phyloP scores from a whole-genome alignment of 148 eudicot species.

The Fagopyrum tataricum region DNA sequence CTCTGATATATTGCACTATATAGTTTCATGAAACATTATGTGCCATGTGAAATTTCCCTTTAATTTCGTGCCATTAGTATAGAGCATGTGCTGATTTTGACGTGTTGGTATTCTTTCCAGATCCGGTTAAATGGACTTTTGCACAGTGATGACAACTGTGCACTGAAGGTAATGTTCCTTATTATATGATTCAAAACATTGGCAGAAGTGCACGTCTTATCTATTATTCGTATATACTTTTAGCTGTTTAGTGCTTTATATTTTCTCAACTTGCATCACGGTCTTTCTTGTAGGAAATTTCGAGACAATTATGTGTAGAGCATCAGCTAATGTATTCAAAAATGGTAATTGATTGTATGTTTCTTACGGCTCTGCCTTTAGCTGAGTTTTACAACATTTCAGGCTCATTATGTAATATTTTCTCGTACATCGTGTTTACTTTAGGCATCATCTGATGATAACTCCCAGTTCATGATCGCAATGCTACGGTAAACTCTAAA shows the following conservation, averaged over 20 bases:
- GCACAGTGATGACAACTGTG: constrained; percentile 83
- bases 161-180: constrained; percentile 60
- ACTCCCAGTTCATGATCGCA: constrained; percentile 69
- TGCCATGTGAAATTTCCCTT: constrained; percentile 7
- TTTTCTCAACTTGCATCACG: constrained; percentile 10
- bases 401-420: constrained; percentile 10
- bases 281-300: constrained; percentile 57
- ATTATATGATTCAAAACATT: not conserved
- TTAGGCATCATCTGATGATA: constrained; percentile 96
- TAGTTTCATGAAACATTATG: not conserved
- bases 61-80: not conserved
- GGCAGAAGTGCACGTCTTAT: not conserved
- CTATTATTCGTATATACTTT: too few relatives aligned
- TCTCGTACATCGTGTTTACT: constrained; percentile 13
- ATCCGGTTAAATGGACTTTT: constrained; percentile 83
- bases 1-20: not conserved
- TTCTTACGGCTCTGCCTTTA: not conserved
- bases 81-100: not conserved
- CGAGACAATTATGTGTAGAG: constrained; percentile 78
- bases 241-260: not conserved
- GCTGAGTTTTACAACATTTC: not conserved
- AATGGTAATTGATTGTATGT: constrained; percentile 45
- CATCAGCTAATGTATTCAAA: constrained; percentile 69
- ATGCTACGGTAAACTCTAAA: constrained; percentile 60
- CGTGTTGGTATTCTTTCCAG: constrained; percentile 33